A percentile compares a stretch with the other conserved stretches of the same genome.
phyloP scores from a whole-genome alignment of 2,329 filamentous ascomycete species.

The Monilinia fructigena region DNA sequence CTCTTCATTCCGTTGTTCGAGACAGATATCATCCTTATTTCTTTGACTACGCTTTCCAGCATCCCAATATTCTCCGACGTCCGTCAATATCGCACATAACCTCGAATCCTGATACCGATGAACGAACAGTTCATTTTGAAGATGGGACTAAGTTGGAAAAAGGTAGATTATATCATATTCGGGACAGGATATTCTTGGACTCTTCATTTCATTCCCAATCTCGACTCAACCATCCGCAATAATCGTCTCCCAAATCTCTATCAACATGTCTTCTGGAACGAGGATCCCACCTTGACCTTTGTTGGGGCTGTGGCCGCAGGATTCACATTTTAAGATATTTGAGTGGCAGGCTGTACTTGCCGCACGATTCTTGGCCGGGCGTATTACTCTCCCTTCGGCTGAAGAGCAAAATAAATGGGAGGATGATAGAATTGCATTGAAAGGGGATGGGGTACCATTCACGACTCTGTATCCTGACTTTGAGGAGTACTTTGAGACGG shows the following conservation, averaged over 20 bases:
- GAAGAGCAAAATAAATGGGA: slow-evolving; percentile 58
- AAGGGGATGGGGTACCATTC: slow-evolving; percentile 58
- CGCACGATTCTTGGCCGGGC: slow-evolving; percentile 56
- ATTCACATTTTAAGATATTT: slow-evolving; percentile 67
- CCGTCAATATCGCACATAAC: slow-evolving; percentile 51
- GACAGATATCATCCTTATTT: slow-evolving; percentile 56
- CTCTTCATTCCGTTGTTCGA: slow-evolving; percentile 54
- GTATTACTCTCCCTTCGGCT: slow-evolving; percentile 49
- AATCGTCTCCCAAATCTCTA: slow-evolving; percentile 57
- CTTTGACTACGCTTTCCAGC: slow-evolving; percentile 58
- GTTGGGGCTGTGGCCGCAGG: slow-evolving; percentile 57
- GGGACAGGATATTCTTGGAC: slow-evolving; percentile 67
- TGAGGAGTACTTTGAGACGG: slow-evolving; percentile 61
- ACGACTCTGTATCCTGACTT: slow-evolving; percentile 60
- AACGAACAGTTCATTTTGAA: slow-evolving; percentile 53
- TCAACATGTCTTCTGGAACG: slow-evolving; percentile 55
- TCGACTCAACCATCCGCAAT: slow-evolving; percentile 48
- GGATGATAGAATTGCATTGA: slow-evolving; percentile 49
- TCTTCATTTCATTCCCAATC: slow-evolving; percentile 56
- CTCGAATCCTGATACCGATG: slow-evolving; percentile 31
- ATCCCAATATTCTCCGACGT: slow-evolving; percentile 50
- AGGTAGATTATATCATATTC: slow-evolving; percentile 63
- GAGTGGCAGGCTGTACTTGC: slow-evolving; percentile 66
- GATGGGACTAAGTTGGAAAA: slow-evolving; percentile 51
- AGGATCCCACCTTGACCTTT: slow-evolving; percentile 56